Evolutionary conservation across 139 green algal species (phyloP).

Genomic region (Ettlia oleoabundans): DNA sequence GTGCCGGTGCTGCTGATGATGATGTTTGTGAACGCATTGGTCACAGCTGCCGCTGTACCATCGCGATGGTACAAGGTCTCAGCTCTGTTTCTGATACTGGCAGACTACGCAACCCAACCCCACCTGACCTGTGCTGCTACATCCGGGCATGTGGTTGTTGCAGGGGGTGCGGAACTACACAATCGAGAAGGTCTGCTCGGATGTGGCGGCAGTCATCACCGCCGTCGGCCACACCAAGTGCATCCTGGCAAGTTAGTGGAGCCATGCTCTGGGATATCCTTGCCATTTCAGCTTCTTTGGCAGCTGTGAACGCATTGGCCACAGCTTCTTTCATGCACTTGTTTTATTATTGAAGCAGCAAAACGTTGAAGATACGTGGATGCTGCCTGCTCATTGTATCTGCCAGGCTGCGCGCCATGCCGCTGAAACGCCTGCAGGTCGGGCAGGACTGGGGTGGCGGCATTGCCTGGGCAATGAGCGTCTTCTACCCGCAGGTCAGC

Average conservation of each 20-base stretch:
- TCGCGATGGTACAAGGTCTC: too few species aligned
- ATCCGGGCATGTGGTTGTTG: not conserved
- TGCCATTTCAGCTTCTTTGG: not conserved
- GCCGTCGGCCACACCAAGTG: conserved; percentile 2
- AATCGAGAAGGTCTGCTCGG: conserved; percentile 46
- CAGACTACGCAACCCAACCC: too few species aligned
- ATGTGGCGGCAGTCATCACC: conserved; percentile 54
- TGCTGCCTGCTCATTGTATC: too few species aligned
- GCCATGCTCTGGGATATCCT: not conserved
- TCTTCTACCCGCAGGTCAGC: conserved; percentile 22
- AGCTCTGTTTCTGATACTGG: too few species aligned
- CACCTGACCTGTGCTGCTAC: not conserved
- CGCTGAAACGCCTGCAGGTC: conserved; percentile 19
- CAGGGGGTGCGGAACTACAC: conserved; percentile 45
- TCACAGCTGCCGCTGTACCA: too few species aligned
- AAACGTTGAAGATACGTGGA: too few species aligned
- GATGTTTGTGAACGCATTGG: too few species aligned
- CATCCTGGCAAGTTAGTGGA: not conserved
- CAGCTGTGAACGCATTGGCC: too few species aligned
- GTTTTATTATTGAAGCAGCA: too few species aligned
- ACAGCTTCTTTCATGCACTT: too few species aligned
- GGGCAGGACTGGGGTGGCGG: conserved; percentile 76
- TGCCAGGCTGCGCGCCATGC: too few species aligned
- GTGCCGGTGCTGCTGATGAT: too few species aligned
- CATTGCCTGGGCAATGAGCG: conserved; percentile 51